phyloP scores from a whole-genome alignment of 108 stramenopile genomes.

The Conticribra weissflogii region DNA sequence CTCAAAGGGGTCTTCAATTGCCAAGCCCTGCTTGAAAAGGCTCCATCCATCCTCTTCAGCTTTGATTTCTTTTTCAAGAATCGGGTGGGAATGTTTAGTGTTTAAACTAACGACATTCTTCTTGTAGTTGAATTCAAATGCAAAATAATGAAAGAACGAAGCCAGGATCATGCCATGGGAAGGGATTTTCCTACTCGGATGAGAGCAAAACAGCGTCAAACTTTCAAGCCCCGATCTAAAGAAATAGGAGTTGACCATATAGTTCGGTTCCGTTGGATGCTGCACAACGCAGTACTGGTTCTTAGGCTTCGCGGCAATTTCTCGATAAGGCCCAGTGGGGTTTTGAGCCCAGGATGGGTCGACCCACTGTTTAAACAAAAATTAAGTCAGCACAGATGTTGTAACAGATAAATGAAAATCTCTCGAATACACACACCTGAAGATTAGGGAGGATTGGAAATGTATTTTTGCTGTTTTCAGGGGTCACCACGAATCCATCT shows the following conservation, averaged over 20 bases:
- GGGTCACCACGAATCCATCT: constrained; percentile 52
- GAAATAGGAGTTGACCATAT: constrained; percentile 83
- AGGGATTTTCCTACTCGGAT: constrained; percentile 43
- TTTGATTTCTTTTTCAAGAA: constrained; percentile 84
- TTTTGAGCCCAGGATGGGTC: constrained; percentile 74
- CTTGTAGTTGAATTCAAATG: constrained; percentile 91
- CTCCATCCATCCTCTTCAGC: constrained; percentile 96
- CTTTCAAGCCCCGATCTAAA: constrained; percentile 55
- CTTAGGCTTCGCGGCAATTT: constrained; percentile 51
- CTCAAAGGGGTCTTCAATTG: constrained; percentile 99
- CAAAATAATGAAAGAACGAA: constrained; percentile 91
- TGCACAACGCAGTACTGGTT: constrained; percentile 45
- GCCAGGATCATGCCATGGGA: constrained; percentile 86
- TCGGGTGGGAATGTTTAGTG: constrained; percentile 43
- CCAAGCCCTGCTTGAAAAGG: constrained; percentile 80
- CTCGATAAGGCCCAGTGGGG: constrained; percentile 64
- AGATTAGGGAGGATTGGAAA: constrained; percentile 94
- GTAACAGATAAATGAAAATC: too few species aligned
- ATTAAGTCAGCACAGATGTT: too few species aligned
- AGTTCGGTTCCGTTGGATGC: constrained; percentile 78
- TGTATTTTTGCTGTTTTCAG: constrained; percentile 8
- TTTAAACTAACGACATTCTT: constrained; percentile 81
- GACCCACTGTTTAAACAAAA: constrained; percentile 68
- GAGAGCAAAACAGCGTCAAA: constrained; percentile 59
- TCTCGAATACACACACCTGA: neutral